These are phyloP conservation scores for Cladosporium sp. DNA, from an alignment of 2,329 filamentous ascomycete genomes.

Conservation along the genomic window DNA sequence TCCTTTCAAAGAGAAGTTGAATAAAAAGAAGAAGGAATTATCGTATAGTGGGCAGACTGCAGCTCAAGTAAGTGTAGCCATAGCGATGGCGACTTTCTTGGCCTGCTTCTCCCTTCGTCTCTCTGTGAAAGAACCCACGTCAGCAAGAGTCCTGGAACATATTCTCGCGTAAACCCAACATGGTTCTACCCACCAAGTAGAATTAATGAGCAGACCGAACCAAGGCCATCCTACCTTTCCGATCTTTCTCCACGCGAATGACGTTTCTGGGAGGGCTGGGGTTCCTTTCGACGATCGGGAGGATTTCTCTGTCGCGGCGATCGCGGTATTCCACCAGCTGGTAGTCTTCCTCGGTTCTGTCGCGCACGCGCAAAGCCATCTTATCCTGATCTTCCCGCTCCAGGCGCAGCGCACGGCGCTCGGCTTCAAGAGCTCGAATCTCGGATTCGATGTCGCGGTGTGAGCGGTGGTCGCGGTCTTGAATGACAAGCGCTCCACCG, in stretches of 20 bases:
- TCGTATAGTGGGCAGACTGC: not conserved
- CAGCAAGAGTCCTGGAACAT: not conserved
- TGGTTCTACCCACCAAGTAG: conserved; percentile 8
- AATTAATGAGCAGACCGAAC: conserved; percentile 67
- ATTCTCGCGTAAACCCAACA: conserved; percentile 4
- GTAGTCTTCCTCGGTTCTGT: conserved; percentile 47
- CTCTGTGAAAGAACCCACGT: not conserved
- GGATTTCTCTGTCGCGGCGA: conserved; percentile 54
- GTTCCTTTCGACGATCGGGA: conserved; percentile 49
- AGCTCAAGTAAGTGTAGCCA: conserved; percentile 14
- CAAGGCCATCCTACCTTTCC: conserved; percentile 92
- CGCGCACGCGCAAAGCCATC: conserved; percentile 38
- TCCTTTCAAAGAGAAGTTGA: no score
- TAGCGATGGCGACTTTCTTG: conserved; percentile 14
- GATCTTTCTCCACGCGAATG: conserved; percentile 76
- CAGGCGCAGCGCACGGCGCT: conserved; percentile 54
- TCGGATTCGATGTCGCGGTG: conserved; percentile 67
- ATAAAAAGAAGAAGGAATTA: not conserved
- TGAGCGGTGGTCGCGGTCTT: conserved; percentile 41
- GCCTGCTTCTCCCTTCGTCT: conserved; percentile 8
- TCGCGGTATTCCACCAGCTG: conserved; percentile 45
- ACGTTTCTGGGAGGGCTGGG: conserved; percentile 47
- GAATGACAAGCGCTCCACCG: conserved; percentile 40
- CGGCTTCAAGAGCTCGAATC: conserved; percentile 65
- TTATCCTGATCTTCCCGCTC: conserved; percentile 45